Evolutionary conservation across 495 filamentous ascomycete genomes (phyloP).

Genomic region (Talaromyces liani): DNA sequence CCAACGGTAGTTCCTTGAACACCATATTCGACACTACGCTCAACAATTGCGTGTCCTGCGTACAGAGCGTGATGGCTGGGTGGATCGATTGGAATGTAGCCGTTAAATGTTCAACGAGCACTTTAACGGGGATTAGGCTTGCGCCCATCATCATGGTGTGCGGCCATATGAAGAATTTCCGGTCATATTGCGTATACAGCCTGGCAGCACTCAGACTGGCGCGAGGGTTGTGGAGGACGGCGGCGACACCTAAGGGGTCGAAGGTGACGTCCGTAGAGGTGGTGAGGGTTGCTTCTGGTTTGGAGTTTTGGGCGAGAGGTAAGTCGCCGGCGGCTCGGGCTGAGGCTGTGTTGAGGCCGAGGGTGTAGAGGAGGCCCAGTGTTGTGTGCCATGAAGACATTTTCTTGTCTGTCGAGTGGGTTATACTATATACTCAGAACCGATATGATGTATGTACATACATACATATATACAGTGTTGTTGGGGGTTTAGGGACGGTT

Average conservation of each 20-base stretch:
- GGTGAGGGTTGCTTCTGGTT: conserved; percentile 6
- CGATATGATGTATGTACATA: background rate
- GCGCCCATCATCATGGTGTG: conserved; percentile 26
- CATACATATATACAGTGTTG: background rate
- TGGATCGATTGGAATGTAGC: conserved; percentile 17
- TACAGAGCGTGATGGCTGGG: conserved; percentile 21
- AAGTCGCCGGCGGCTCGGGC: background rate
- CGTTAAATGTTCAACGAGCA: conserved; percentile 23
- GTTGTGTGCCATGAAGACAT: background rate
- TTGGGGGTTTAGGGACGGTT: background rate
- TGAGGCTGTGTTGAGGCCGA: background rate
- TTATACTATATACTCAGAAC: background rate
- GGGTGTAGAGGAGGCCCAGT: background rate
- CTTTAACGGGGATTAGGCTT: conserved; percentile 20
- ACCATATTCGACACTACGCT: conserved; percentile 19
- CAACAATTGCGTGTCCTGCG: conserved; percentile 19
- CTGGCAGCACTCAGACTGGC: conserved; percentile 19
- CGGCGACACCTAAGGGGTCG: conserved; percentile 25
- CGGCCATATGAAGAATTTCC: conserved; percentile 21
- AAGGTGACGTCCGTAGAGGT: conserved; percentile 18
- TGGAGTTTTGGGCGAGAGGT: background rate
- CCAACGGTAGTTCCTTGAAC: conserved; percentile 20
- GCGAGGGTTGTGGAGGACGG: conserved; percentile 22
- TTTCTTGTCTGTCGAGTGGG: background rate
- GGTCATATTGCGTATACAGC: conserved; percentile 23